Percentiles rank a stretch among this genome's conserved stretches.
Conservation (phyloP, 2,329 filamentous ascomycete species). For the Bipolaris victoriae region DNA sequence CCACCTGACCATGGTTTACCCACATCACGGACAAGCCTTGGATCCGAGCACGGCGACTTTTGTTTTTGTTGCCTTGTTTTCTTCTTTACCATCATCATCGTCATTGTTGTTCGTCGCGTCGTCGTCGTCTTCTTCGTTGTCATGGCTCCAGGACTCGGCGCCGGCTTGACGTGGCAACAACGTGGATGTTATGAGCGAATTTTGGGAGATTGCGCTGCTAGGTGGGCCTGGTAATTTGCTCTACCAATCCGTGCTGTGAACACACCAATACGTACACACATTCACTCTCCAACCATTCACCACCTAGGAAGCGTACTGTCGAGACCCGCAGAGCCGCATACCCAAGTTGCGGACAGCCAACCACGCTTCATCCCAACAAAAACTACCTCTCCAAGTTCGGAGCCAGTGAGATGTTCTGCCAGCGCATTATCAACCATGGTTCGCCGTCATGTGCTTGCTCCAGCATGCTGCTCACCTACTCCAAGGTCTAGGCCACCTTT, state of each 20-base stretch:
- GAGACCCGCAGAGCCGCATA: slow-evolving; percentile 20
- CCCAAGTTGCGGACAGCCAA: slow-evolving; percentile 10
- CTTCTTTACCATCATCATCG: not conserved
- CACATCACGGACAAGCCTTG: slow-evolving; percentile 9
- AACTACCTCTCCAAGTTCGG: slow-evolving; percentile 9
- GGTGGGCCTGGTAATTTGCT: slow-evolving; percentile 15
- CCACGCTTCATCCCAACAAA: slow-evolving; percentile 20
- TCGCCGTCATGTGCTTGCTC: slow-evolving; percentile 16
- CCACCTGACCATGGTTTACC: slow-evolving; percentile 7
- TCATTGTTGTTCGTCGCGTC: not conserved
- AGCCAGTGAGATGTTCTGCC: slow-evolving; percentile 12
- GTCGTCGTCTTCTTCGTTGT: slow-evolving; percentile 6
- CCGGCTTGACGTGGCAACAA: slow-evolving; percentile 15
- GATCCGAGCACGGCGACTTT: slow-evolving; percentile 13
- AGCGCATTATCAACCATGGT: slow-evolving; percentile 9
- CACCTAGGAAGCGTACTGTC: slow-evolving; percentile 5
- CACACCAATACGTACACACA: not conserved
- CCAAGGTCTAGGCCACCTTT: slow-evolving; percentile 14
- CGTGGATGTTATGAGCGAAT: slow-evolving; percentile 5
- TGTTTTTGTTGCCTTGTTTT: slow-evolving; percentile 6
- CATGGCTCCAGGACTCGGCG: not conserved
- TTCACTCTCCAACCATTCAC: not conserved
- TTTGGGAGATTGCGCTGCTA: slow-evolving; percentile 13
- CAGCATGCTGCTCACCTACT: not conserved
- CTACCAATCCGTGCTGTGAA: slow-evolving; percentile 1